phyloP scores from a whole-genome alignment of 2,329 filamentous ascomycete genomes.

The Ascochyta lentis region DNA sequence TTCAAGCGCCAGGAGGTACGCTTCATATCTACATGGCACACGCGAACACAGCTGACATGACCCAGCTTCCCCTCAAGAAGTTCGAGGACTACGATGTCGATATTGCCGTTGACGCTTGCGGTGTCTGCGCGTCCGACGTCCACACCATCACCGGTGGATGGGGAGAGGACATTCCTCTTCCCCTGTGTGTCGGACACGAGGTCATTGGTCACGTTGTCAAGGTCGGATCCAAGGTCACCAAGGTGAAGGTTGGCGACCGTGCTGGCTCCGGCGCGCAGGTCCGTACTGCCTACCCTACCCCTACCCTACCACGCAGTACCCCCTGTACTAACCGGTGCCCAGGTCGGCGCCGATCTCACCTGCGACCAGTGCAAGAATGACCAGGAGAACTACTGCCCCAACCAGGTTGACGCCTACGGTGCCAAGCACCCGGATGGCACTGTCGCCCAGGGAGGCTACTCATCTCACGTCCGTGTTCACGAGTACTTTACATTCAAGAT shows the following conservation, averaged over 20 bases:
- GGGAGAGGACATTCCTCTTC: conserved; percentile 66
- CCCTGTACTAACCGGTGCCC: conserved; percentile 37
- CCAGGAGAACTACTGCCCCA: conserved; percentile 62
- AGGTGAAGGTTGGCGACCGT: conserved; percentile 55
- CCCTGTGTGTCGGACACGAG: conserved; percentile 72
- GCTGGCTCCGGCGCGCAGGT: conserved; percentile 60
- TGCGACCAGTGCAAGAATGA: conserved; percentile 60
- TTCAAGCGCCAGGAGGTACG: conserved; percentile 64
- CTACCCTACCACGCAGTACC: no score
- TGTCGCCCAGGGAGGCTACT: conserved; percentile 70
- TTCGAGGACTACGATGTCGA: conserved; percentile 89
- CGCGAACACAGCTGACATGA: conserved; percentile 17
- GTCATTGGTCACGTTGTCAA: conserved; percentile 58
- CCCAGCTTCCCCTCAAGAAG: conserved; percentile 78
- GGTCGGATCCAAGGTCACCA: conserved; percentile 59
- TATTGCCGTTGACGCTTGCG: conserved; percentile 75
- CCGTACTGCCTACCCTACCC: neutral
- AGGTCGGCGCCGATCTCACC: conserved; percentile 58
- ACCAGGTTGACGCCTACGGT: conserved; percentile 58
- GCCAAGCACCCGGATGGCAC: conserved; percentile 63
- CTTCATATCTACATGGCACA: neutral
- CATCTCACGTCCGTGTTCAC: conserved; percentile 73
- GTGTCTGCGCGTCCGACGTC: conserved; percentile 58
- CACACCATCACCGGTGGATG: conserved; percentile 65
- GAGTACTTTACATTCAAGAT: conserved; percentile 80